Base-by-base conservation (phyloP, 768 basidiomycete species). In the Lactarius sanguifluus region DNA sequence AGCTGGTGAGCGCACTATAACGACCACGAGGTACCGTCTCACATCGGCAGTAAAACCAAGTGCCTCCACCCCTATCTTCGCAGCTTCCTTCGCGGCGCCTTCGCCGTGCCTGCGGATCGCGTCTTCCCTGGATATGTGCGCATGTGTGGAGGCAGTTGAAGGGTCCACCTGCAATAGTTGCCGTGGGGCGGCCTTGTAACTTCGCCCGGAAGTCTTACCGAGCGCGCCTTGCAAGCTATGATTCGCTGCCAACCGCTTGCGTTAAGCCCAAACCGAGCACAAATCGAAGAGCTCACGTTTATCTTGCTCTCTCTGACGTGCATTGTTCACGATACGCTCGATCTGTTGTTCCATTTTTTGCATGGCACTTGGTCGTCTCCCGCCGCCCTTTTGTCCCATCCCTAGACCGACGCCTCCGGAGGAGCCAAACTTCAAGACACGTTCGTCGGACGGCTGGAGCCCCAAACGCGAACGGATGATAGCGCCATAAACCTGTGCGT, bases 321-420 rank as follows among this genome's bases (percentile, higher is more conserved):
- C 92, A 74, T 92, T 94, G 71, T 87, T 95, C 25, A 99, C 96
- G 68, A 99, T 92, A 69, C 96, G 81, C 79, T 98, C 96, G 18
- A 99, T 96, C 75, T 99, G 97, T 62, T 89, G 85, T 72, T 94
- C 91, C 93, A 95, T 94, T 69, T 90, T 83, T 74, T 94, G 90
- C 90, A 95, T 91, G 0, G 93, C 93, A 71, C 83, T 94, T 13
- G 88, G 91, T 64, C 92, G 81, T 57, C 93, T 82, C 34, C 83
- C 85, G 12, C 84, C 83, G 2, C 85, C 81, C 71, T 91, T 87
- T 36, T 87, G 87, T 13, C 83, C 82, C 62, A 92, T 77, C 16
- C 95, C 94, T 16, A 96, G 85, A 30, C 92, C 94, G 50, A 96
- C 87, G 16, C 94, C 94, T 10, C 90, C 89, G 34, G 88, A 85